A percentile compares a stretch with the other conserved stretches of the same genome.
These are phyloP conservation scores for Candida orba DNA, from an alignment of 805 yeast genomes.

Conservation along the genomic window DNA sequence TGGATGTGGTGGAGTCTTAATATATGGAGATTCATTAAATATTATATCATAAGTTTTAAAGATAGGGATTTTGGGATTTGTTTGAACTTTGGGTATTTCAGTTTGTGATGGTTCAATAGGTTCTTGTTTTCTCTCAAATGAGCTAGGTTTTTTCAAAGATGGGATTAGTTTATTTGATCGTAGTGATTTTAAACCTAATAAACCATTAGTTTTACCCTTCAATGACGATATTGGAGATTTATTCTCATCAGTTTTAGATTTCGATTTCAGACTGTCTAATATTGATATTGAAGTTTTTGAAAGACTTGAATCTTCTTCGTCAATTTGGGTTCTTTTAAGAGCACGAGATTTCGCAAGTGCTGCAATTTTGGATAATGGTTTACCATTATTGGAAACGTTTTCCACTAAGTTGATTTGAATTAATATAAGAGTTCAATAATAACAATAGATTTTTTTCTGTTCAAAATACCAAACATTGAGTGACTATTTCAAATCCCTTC, in stretches of 20 bases:
- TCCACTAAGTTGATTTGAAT: conserved; percentile 4
- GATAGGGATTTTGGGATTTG: neutral
- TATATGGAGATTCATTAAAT: conserved; percentile 7
- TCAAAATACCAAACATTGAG: neutral
- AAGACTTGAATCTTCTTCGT: neutral
- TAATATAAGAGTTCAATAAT: neutral
- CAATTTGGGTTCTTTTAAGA: conserved; percentile 4
- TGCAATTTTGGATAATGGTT: conserved; percentile 17
- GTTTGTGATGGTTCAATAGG: neutral
- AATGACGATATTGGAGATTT: neutral
- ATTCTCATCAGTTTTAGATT: neutral
- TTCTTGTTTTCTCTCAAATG: conserved; percentile 2
- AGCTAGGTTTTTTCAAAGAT: conserved; percentile 4
- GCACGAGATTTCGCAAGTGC: conserved; percentile 21
- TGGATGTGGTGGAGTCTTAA: neutral
- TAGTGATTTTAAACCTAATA: neutral
- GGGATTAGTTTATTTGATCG: neutral
- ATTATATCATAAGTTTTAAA: conserved; percentile 3
- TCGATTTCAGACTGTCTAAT: conserved; percentile 14
- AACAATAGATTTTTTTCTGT: too few relatives aligned
- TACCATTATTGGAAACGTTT: conserved; percentile 5
- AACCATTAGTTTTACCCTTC: neutral
- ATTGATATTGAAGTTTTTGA: conserved; percentile 15
- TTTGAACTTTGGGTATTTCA: neutral
- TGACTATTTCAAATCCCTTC: neutral